These are phyloP conservation scores for Candida koratica DNA, from an alignment of 805 yeast species.

Conservation along the genomic window DNA sequence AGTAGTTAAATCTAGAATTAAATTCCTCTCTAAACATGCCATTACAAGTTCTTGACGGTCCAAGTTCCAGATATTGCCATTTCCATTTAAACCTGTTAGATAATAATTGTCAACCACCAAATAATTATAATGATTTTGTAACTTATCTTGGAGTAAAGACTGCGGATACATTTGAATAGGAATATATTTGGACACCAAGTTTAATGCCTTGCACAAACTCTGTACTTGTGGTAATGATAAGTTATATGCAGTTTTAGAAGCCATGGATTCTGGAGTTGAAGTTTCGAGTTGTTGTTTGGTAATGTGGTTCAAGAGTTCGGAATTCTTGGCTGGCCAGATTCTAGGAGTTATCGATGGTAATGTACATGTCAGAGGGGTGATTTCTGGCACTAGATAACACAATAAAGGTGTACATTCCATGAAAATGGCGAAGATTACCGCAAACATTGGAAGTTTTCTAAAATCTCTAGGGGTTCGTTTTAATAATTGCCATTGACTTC, in stretches of 20 bases:
- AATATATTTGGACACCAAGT: conserved; percentile 36
- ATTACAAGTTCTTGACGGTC: conserved; percentile 48
- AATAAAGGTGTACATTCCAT: conserved; percentile 53
- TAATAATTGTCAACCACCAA: conserved; percentile 52
- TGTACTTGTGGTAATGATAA: conserved; percentile 37
- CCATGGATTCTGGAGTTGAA: conserved; percentile 16
- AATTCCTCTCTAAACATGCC: conserved; percentile 54
- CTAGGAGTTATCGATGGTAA: conserved; percentile 45
- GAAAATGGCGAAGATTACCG: conserved; percentile 43
- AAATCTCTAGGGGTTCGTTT: conserved; percentile 49
- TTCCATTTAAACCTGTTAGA: conserved; percentile 31
- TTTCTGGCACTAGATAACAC: conserved; percentile 50
- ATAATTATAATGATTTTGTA: conserved; percentile 39
- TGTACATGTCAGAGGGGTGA: conserved; percentile 57
- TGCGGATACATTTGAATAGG: conserved; percentile 39
- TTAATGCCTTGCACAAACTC: conserved; percentile 32
- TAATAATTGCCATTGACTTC: conserved; percentile 49
- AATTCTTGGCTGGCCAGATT: conserved; percentile 24
- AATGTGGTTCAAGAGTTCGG: conserved; percentile 12
- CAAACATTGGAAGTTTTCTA: conserved; percentile 51
- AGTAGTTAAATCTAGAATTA: conserved; percentile 30
- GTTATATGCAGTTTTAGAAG: conserved; percentile 46
- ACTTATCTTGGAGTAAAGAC: conserved; percentile 30
- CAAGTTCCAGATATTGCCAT: conserved; percentile 44
- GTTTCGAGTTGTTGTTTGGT: conserved; percentile 7